Evolutionary conservation across 192 early-diverging fungal species (phyloP), one percentile per base, ranked within the genome.

Genomic region (Rhizophagus clarus): DNA sequence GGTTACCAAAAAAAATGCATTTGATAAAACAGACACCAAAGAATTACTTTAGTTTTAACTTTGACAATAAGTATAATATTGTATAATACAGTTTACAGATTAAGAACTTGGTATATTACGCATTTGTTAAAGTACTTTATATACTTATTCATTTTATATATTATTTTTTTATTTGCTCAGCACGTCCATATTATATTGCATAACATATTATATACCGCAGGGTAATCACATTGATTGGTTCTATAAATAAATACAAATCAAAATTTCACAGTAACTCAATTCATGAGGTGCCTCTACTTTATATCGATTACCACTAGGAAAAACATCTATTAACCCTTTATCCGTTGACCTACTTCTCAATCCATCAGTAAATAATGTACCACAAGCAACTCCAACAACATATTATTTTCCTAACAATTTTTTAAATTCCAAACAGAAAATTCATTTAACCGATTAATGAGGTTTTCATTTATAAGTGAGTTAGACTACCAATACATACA

Each of bases 381-480:
- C 37, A 42, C 75, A 77, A 56, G 40, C 62, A 66, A 77, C 75
- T 68, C 75, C 62, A 64, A 77, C 62, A 64, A 77, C 42, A 42
- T 64, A 7, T 66, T 77, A 37, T 62, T 64, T 77, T 64, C 75
- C 61, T 24, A 77, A 29, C 24, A 77, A 77, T 28, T 29, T 20
- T 20, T 77, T 77, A 32, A 77, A 77, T 77, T 66, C 62, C 0
- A 64, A 11, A 42, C 32, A 68, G 66, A 1, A 22, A 77, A 64
- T 42, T 77, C 75, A 61, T 15, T 17, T 47, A 77, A 66, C 66
- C 75, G 60, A 45, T 45, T 5, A 45, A 77, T 29, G 47, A 77
- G 40, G 3, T 26, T 77, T 31, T 24, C 2, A 60, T 74, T 74
- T 74, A 60, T 74, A 22, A 74, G 72, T 74, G 72, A 74, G 49